These are phyloP conservation scores for Gaultheria prostrata DNA, from an alignment of 148 eudicot species.

Conservation along the genomic window DNA sequence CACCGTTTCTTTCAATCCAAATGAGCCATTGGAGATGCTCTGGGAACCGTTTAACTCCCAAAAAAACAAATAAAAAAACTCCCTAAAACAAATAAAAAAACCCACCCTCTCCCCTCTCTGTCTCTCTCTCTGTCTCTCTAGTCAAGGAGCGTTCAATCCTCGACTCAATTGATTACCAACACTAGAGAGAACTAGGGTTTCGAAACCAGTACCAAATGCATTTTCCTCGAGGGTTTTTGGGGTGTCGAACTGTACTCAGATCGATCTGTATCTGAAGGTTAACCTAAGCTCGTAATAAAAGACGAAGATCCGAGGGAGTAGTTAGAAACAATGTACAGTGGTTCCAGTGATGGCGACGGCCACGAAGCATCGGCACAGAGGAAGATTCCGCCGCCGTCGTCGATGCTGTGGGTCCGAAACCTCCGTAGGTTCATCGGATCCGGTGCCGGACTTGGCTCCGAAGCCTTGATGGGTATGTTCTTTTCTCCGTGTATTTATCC, in stretches of 20 bases:
- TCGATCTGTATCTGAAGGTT: neutral
- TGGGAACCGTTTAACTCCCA: too few species aligned
- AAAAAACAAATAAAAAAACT: too few species aligned
- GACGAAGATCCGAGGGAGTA: neutral
- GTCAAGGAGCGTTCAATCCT: neutral
- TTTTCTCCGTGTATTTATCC: constrained; percentile 9
- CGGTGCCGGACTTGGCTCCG: constrained; percentile 96
- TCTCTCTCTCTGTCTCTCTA: neutral
- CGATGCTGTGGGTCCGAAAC: constrained; percentile 96
- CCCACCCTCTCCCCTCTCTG: neutral
- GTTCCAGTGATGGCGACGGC: constrained; percentile 79
- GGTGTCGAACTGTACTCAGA: neutral
- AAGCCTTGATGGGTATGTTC: constrained; percentile 85
- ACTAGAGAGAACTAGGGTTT: neutral
- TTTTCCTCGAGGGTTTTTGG: constrained; percentile 20
- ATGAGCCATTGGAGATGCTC: too few species aligned
- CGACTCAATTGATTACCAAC: neutral
- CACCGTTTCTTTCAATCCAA: too few species aligned
- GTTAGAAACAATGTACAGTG: constrained; percentile 50
- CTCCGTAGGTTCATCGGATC: constrained; percentile 96
- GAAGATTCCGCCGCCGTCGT: constrained; percentile 87
- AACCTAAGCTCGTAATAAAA: neutral
- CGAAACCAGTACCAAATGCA: neutral
- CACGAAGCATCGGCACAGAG: constrained; percentile 50
- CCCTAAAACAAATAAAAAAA: neutral